Percentiles rank a stretch among this genome's conserved stretches.
These are phyloP conservation scores for Pouteria campechiana DNA, from an alignment of 179 eudicot species.

Conservation along the genomic window DNA sequence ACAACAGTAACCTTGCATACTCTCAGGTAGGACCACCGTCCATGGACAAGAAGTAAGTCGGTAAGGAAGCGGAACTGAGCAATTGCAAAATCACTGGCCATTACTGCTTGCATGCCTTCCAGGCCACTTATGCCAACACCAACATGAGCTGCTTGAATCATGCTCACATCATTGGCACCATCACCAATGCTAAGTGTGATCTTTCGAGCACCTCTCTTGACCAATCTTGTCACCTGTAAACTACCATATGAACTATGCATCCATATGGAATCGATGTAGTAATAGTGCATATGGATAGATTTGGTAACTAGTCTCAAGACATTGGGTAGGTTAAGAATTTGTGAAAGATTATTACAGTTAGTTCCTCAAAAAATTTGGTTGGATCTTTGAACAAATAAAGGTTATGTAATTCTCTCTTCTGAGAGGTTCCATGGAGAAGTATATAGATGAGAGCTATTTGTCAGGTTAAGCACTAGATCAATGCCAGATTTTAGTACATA, in stretches of 20 bases:
- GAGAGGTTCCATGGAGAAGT: too few relatives aligned
- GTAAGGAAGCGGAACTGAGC: constrained; percentile 95
- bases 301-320: too few relatives aligned
- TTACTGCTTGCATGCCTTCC: constrained; percentile 99
- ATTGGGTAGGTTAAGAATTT: too few relatives aligned
- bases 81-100: constrained; percentile 99
- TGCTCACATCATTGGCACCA: constrained; percentile 98
- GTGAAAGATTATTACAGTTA: too few relatives aligned
- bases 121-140: constrained; percentile 98
- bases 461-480: too few relatives aligned
- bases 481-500: neutral
- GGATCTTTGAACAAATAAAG: too few relatives aligned
- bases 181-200: constrained; percentile 95
- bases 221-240: constrained; percentile 86
- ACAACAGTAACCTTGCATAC: constrained; percentile 68
- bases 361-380: too few relatives aligned
- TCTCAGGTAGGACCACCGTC: constrained; percentile 94
- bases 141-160: constrained; percentile 99
- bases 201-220: constrained; percentile 79
- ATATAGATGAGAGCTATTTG: too few relatives aligned
- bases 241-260: too few relatives aligned
- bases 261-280: too few relatives aligned
- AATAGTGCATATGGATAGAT: too few relatives aligned
- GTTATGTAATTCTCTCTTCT: too few relatives aligned
- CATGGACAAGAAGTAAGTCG: constrained; percentile 94